Percentiles rank a stretch among this genome's conserved stretches.
Conservation (phyloP, 306 rosid species). For the Arachis stenosperma region DNA sequence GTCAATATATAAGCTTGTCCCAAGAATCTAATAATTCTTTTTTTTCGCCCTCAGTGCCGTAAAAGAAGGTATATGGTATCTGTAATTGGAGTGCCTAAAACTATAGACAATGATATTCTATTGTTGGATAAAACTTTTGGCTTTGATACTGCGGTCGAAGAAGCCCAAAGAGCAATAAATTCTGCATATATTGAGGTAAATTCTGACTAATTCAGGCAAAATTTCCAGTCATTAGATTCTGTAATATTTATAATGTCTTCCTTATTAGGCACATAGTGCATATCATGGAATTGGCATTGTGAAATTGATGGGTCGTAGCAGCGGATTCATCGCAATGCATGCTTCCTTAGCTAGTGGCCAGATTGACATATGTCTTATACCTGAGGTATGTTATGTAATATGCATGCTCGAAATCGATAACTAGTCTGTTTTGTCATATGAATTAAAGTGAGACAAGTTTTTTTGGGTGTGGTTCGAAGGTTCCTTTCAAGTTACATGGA, state of each 20-base stretch:
- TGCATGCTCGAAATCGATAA: slow-evolving; percentile 5
- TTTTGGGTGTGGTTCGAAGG: slow-evolving; percentile 52
- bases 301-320: slow-evolving; percentile 98
- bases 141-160: slow-evolving; percentile 98
- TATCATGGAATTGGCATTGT: slow-evolving; percentile 95
- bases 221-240: slow-evolving; percentile 21
- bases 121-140: slow-evolving; percentile 99
- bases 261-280: slow-evolving; percentile 90
- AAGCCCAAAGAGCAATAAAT: slow-evolving; percentile 94
- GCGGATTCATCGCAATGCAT: slow-evolving; percentile 98
- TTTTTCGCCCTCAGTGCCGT: slow-evolving; percentile 60
- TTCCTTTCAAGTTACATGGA: slow-evolving; percentile 81
- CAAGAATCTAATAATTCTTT: slow-evolving; percentile 14
- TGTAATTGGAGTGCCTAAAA: slow-evolving; percentile 95
- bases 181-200: slow-evolving; percentile 94
- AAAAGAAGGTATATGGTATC: slow-evolving; percentile 71
- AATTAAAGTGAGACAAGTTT: slow-evolving; percentile 31
- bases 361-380: slow-evolving; percentile 89
- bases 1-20: slow-evolving; percentile 24
- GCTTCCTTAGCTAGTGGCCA: slow-evolving; percentile 96
- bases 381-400: slow-evolving; percentile 65
- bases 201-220: not conserved
- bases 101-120: slow-evolving; percentile 91
- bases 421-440: slow-evolving; percentile 29
- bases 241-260: slow-evolving; percentile 30